phyloP scores from a whole-genome alignment of 2,329 filamentous ascomycete genomes.

The Sordariomycetes sp. region DNA sequence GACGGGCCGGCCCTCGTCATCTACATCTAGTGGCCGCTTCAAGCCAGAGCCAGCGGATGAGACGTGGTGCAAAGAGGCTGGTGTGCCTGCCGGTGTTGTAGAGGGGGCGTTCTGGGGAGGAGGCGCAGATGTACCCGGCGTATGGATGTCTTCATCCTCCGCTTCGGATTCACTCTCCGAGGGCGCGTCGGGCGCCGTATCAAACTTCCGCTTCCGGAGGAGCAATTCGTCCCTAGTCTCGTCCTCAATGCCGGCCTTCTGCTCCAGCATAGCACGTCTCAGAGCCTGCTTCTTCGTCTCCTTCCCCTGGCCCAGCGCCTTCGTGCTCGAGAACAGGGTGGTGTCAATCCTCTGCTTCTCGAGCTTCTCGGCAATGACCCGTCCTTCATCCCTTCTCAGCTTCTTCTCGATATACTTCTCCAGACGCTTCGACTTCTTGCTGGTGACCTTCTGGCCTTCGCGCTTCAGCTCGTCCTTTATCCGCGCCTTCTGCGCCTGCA shows the following conservation, averaged over 20 bases:
- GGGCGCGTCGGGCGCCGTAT: conserved; percentile 1
- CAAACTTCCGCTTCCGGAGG: conserved; percentile 26
- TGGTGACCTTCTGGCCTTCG: conserved; percentile 43
- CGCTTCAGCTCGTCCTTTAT: conserved; percentile 42
- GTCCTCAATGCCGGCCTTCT: conserved; percentile 50
- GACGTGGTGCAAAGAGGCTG: not conserved
- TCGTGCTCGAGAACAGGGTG: conserved; percentile 67
- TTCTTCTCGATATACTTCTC: conserved; percentile 77
- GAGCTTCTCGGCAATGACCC: conserved; percentile 73
- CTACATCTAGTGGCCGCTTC: conserved; percentile 75
- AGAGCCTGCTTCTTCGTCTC: conserved; percentile 64
- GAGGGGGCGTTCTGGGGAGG: conserved; percentile 8
- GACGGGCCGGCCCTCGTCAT: conserved; percentile 68
- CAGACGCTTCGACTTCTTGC: conserved; percentile 56
- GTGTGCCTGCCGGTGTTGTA: not conserved
- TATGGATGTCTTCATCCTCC: conserved; percentile 17
- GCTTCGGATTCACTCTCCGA: conserved; percentile 7
- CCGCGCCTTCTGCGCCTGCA: conserved; percentile 42
- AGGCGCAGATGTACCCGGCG: conserved; percentile 12
- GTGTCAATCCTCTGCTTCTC: conserved; percentile 73
- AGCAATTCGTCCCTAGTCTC: conserved; percentile 40
- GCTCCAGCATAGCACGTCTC: conserved; percentile 51
- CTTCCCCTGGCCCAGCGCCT: conserved; percentile 59
- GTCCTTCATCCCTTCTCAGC: conserved; percentile 85
- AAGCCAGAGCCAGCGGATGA: conserved; percentile 60